phyloP scores from a whole-genome alignment of 768 basidiomycete genomes.

The Boletus reticuloceps region DNA sequence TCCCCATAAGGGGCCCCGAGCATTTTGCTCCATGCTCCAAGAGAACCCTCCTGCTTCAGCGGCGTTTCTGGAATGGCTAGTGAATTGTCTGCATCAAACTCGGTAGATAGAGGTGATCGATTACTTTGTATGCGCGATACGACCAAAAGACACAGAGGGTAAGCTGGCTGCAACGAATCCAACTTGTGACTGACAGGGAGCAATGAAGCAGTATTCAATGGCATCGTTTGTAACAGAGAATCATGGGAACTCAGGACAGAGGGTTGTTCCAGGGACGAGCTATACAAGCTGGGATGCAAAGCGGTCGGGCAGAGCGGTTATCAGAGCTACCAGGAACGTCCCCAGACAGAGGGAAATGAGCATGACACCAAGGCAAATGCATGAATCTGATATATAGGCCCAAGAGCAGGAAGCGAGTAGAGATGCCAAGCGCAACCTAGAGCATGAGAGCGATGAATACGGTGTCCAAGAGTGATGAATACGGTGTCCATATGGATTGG shows the following conservation, averaged over 20 bases:
- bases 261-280: slow-evolving; percentile 50
- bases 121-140: slow-evolving; percentile 60
- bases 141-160: slow-evolving; percentile 60
- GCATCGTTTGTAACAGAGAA: slow-evolving; percentile 45
- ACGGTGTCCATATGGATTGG: no score
- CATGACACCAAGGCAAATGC: no score
- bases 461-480: no score
- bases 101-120: slow-evolving; percentile 51
- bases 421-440: no score
- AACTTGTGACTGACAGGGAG: slow-evolving; percentile 45
- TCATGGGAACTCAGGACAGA: slow-evolving; percentile 47
- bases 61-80: slow-evolving; percentile 42
- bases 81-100: slow-evolving; percentile 49
- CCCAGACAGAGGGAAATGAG: no score
- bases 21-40: slow-evolving; percentile 65
- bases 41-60: slow-evolving; percentile 57
- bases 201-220: slow-evolving; percentile 41
- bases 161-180: slow-evolving; percentile 49
- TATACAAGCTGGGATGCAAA: no score
- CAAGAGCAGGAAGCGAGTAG: no score
- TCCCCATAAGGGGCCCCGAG: slow-evolving; percentile 61
- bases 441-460: no score
- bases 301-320: no score
- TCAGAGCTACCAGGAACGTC: no score
- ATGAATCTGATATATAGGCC: no score